These are phyloP conservation scores for Trametes cinnabarina DNA, from an alignment of 768 basidiomycete genomes.

Conservation along the genomic window DNA sequence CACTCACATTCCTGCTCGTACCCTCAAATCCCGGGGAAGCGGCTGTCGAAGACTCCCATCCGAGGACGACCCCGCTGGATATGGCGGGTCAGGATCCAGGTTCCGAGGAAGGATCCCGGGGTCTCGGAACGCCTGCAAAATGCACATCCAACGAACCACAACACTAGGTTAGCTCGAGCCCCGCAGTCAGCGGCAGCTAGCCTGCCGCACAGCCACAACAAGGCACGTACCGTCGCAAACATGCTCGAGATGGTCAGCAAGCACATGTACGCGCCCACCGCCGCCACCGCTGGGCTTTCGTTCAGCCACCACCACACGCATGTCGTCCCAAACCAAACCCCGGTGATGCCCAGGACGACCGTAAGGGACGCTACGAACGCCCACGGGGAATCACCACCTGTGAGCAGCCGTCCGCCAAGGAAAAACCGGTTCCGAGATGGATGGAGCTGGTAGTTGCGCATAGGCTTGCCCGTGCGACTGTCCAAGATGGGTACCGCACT, in stretches of 20 bases:
- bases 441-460: conserved; percentile 62
- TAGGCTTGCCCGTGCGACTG: conserved; percentile 37
- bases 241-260: conserved; percentile 72
- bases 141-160: conserved; percentile 10
- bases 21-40: conserved; percentile 77
- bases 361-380: conserved; percentile 70
- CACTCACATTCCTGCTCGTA: conserved; percentile 74
- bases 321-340: conserved; percentile 85
- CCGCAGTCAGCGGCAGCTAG: not conserved
- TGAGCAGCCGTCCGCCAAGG: conserved; percentile 67
- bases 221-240: conserved; percentile 59
- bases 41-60: conserved; percentile 64
- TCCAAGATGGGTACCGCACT: conserved; percentile 33
- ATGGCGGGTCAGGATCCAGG: conserved; percentile 83
- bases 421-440: conserved; percentile 78
- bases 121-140: conserved; percentile 65
- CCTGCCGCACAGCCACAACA: conserved; percentile 20
- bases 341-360: conserved; percentile 65
- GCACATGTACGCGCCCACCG: conserved; percentile 59
- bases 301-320: conserved; percentile 88
- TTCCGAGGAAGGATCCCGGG: conserved; percentile 89
- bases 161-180: conserved; percentile 10
- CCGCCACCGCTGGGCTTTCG: conserved; percentile 67
- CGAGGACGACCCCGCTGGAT: conserved; percentile 57
- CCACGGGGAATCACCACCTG: conserved; percentile 82